A percentile compares a stretch with the other conserved stretches of the same genome.
phyloP scores from a whole-genome alignment of 1,139 yeast species.

The Candida sp. region DNA sequence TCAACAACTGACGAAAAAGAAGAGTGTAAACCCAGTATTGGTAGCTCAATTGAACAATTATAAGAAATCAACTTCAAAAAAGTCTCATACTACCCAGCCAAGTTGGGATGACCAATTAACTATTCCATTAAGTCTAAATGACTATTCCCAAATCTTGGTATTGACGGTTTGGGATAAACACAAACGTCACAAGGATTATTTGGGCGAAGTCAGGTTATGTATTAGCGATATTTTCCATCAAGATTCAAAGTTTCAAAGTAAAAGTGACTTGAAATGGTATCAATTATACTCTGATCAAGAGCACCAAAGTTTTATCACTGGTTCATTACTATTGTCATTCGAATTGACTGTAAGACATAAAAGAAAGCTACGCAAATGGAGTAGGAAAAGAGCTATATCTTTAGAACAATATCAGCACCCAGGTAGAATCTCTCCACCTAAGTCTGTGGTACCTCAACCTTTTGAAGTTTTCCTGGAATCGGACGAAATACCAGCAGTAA shows the following conservation, averaged over 20 bases:
- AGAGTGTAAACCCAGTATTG: slow-evolving; percentile 34
- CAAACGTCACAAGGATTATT: slow-evolving; percentile 41
- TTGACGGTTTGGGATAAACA: slow-evolving; percentile 48
- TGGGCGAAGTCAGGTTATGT: slow-evolving; percentile 56
- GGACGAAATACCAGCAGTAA: not conserved
- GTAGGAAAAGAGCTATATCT: slow-evolving; percentile 5
- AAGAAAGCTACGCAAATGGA: slow-evolving; percentile 5
- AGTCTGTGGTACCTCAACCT: not conserved
- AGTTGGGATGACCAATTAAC: slow-evolving; percentile 41
- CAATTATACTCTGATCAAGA: slow-evolving; percentile 44
- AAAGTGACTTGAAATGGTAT: slow-evolving; percentile 47
- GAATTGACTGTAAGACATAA: slow-evolving; percentile 32
- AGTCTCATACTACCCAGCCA: slow-evolving; percentile 39
- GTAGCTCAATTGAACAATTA: slow-evolving; percentile 30
- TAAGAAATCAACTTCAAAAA: slow-evolving; percentile 29
- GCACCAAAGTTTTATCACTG: slow-evolving; percentile 52
- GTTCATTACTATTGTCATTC: slow-evolving; percentile 52
- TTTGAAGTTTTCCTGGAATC: not conserved
- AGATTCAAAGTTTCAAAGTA: slow-evolving; percentile 12
- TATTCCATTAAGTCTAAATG: slow-evolving; percentile 28
- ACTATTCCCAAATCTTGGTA: slow-evolving; percentile 26
- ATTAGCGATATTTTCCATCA: slow-evolving; percentile 37
- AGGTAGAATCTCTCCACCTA: not conserved
- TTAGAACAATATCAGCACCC: not conserved
- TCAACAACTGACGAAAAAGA: slow-evolving; percentile 5